Percentiles rank a stretch among this genome's conserved stretches.
Conservation (phyloP, 1,284 basidiomycete species). For the Malassezia pachydermatis region DNA sequence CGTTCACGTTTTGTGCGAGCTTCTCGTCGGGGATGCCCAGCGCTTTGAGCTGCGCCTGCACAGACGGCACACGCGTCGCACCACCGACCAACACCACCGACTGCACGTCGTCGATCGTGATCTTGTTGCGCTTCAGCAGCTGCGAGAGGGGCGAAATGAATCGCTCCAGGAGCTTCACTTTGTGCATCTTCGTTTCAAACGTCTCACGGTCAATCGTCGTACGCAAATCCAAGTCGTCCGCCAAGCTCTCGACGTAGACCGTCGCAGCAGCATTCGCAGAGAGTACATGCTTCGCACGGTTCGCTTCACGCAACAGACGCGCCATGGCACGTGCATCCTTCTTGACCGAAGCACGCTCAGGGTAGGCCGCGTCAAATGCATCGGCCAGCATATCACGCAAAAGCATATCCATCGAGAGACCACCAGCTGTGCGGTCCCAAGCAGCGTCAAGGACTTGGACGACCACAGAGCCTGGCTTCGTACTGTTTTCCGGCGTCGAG, state of each 20-base stretch:
- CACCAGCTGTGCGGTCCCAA: constrained; percentile 67
- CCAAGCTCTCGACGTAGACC: constrained; percentile 71
- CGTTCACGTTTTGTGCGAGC: constrained; percentile 71
- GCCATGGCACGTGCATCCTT: constrained; percentile 74
- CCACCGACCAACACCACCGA: constrained; percentile 89
- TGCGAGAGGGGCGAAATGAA: constrained; percentile 55
- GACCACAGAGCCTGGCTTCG: constrained; percentile 52
- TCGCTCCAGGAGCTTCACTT: constrained; percentile 21
- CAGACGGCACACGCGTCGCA: constrained; percentile 76
- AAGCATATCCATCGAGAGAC: constrained; percentile 71
- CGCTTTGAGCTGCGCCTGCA: constrained; percentile 57
- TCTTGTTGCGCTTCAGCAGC: constrained; percentile 61
- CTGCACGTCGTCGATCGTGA: constrained; percentile 63
- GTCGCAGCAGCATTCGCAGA: constrained; percentile 78
- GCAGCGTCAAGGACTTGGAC: constrained; percentile 69
- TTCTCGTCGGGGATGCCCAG: constrained; percentile 40
- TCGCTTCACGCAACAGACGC: constrained; percentile 85
- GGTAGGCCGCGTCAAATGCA: constrained; percentile 62
- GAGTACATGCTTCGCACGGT: constrained; percentile 78
- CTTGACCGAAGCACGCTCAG: constrained; percentile 27
- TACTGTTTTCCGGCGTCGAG: constrained; percentile 26
- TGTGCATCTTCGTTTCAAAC: constrained; percentile 57
- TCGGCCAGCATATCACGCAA: constrained; percentile 70
- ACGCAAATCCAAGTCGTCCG: constrained; percentile 82
- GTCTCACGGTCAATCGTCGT: constrained; percentile 63